phyloP scores from a whole-genome alignment of 2,329 filamentous ascomycete genomes.

The Botrytis galanthina region DNA sequence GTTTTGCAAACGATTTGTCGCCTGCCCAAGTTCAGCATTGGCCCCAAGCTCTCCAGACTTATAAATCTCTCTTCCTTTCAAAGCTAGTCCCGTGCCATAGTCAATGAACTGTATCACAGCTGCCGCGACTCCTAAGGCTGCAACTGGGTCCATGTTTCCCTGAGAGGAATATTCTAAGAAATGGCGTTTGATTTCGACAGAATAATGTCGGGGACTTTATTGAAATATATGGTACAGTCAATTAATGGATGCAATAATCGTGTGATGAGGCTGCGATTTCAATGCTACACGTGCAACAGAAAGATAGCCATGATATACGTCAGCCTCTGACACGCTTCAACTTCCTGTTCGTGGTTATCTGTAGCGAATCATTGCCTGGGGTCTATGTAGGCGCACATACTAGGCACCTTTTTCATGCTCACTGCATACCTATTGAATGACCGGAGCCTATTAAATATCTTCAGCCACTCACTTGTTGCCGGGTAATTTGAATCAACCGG shows the following conservation, averaged over 20 bases:
- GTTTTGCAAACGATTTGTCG: not conserved
- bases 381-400: not conserved
- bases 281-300: not conserved
- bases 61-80: not conserved
- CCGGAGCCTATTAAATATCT: not conserved
- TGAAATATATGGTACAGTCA: not conserved
- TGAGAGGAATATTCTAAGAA: not conserved
- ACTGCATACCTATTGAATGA: not conserved
- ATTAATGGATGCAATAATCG: rapidly evolving
- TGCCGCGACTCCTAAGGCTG: not conserved
- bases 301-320: not conserved
- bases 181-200: not conserved
- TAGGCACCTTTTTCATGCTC: too few relatives aligned
- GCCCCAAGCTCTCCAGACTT: not conserved
- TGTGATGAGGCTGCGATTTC: not conserved
- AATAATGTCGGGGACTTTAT: too few relatives aligned
- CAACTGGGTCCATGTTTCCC: not conserved
- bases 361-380: not conserved
- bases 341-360: too few relatives aligned
- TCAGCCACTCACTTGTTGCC: too few relatives aligned
- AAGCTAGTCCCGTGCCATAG: not conserved
- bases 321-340: not conserved
- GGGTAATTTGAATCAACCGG: too few relatives aligned
- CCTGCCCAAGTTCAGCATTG: not conserved
- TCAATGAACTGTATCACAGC: not conserved